These are phyloP conservation scores for Xenoacremonium recifei DNA, from an alignment of 2,329 filamentous ascomycete species.

Conservation along the genomic window DNA sequence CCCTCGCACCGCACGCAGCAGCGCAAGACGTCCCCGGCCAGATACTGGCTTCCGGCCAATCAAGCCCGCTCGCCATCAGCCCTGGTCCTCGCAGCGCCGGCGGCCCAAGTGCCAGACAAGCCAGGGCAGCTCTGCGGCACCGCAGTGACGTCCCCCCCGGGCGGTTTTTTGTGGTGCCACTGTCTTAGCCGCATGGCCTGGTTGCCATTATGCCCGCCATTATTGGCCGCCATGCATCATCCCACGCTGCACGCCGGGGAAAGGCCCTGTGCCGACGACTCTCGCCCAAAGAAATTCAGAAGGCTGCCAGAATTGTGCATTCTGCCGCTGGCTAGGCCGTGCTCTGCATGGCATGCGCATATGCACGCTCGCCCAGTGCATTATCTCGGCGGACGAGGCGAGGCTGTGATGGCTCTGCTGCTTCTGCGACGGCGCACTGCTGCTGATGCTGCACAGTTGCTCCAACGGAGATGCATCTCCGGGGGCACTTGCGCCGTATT, in stretches of 20 bases:
- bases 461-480: not conserved
- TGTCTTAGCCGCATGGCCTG: conserved; percentile 25
- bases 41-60: conserved; percentile 8
- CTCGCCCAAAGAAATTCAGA: conserved; percentile 14
- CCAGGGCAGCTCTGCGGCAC: too few species aligned
- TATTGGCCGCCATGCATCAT: conserved; percentile 21
- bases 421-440: too few species aligned
- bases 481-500: too few species aligned
- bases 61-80: conserved; percentile 11
- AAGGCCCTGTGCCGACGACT: conserved; percentile 17
- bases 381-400: conserved; percentile 13
- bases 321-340: too few species aligned
- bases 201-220: conserved; percentile 22
- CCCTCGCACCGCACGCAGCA: too few species aligned
- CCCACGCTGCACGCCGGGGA: conserved; percentile 17
- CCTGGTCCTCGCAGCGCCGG: too few species aligned
- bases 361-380: conserved; percentile 6
- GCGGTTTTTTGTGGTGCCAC: conserved; percentile 15
- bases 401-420: too few species aligned
- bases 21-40: too few species aligned
- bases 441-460: not conserved
- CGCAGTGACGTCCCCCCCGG: conserved; percentile 22
- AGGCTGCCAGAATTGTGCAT: conserved; percentile 20
- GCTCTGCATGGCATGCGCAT: too few species aligned
- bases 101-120: too few species aligned